Evolutionary conservation across 352 stramenopile genomes (phyloP).

Genomic region (Phytophthora meadii): DNA sequence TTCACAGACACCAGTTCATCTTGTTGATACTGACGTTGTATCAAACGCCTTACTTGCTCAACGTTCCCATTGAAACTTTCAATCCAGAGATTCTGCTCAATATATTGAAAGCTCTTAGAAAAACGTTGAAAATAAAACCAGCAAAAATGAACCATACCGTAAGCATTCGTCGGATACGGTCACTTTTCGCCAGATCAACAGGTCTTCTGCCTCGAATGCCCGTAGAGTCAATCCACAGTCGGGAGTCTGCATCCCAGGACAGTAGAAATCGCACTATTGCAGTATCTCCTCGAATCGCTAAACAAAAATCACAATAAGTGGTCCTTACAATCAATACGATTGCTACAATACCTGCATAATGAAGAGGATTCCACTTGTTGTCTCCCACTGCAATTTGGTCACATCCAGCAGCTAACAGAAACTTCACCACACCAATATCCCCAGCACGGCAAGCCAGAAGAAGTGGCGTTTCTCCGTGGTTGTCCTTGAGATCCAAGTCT

Average conservation of each 20-base stretch:
- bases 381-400: slow-evolving; percentile 41
- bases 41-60: slow-evolving; percentile 32
- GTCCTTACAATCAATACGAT: neutral
- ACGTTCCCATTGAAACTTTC: slow-evolving; percentile 45
- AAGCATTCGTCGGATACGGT: slow-evolving; percentile 34
- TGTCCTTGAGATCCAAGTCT: slow-evolving; percentile 49
- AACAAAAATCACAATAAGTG: slow-evolving; percentile 1
- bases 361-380: slow-evolving; percentile 48
- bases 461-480: slow-evolving; percentile 46
- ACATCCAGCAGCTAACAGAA: slow-evolving; percentile 44
- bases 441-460: slow-evolving; percentile 42
- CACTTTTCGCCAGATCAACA: slow-evolving; percentile 38
- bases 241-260: slow-evolving; percentile 55
- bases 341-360: slow-evolving; percentile 42
- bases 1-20: slow-evolving; percentile 14
- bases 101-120: neutral
- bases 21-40: slow-evolving; percentile 17
- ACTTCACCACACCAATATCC: slow-evolving; percentile 26
- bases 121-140: neutral
- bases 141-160: slow-evolving; percentile 23
- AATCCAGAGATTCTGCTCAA: slow-evolving; percentile 47
- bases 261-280: slow-evolving; percentile 45
- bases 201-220: slow-evolving; percentile 54
- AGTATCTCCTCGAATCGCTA: slow-evolving; percentile 38
- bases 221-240: slow-evolving; percentile 34